These are phyloP conservation scores for Parsonsia alboflavescens DNA, from an alignment of 257 asterid species.

Conservation along the genomic window DNA sequence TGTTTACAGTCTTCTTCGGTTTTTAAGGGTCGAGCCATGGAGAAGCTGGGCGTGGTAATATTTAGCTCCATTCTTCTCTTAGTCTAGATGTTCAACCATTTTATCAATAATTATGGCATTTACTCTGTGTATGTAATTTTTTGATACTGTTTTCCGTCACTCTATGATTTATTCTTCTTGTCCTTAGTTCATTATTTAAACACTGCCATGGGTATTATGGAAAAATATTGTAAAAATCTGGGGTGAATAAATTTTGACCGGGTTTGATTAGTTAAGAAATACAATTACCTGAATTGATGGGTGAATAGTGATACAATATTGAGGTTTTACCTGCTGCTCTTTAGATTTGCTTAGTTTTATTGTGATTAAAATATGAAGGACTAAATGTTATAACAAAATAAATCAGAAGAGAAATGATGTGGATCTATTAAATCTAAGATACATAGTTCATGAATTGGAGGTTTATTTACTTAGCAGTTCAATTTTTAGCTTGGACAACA, in stretches of 20 bases:
- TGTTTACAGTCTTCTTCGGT: slow-evolving; percentile 86
- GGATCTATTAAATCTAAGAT: not conserved
- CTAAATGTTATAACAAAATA: not conserved
- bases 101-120: slow-evolving; percentile 8
- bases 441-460: not conserved
- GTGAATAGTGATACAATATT: not conserved
- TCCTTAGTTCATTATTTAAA: not conserved
- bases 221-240: not conserved
- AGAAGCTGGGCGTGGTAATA: slow-evolving; percentile 96
- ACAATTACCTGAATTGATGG: not conserved
- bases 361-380: not conserved
- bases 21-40: slow-evolving; percentile 97
- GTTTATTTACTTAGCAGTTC: not conserved
- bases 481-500: not conserved
- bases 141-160: not conserved
- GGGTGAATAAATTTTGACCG: not conserved
- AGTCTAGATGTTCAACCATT: slow-evolving; percentile 7
- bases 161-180: not conserved
- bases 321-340: not conserved
- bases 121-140: not conserved
- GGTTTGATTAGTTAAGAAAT: not conserved
- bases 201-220: not conserved
- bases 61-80: slow-evolving; percentile 20
- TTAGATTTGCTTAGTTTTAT: not conserved
- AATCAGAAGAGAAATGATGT: not conserved